Conservation (phyloP, 2,329 filamentous ascomycete species). For the Seiridium cupressi region DNA sequence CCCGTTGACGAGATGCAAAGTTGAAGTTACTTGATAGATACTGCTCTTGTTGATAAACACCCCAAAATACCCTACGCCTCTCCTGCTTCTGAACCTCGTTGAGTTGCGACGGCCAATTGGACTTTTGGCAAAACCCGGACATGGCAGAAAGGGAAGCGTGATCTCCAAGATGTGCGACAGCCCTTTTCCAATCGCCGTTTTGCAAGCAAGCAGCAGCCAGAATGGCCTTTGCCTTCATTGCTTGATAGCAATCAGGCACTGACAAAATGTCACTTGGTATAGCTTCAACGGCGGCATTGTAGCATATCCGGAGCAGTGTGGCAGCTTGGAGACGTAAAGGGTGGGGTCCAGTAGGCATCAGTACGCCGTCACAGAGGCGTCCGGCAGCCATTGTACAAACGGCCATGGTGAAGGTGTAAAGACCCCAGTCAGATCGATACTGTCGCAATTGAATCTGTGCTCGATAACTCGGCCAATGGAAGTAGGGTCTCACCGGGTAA, state of each 20-base stretch:
- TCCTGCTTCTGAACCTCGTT: neutral
- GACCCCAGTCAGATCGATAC: neutral
- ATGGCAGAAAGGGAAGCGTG: neutral
- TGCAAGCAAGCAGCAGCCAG: neutral
- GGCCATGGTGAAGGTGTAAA: neutral
- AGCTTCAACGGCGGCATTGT: neutral
- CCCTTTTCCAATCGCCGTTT: neutral
- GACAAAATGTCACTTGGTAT: neutral
- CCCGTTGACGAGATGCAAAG: neutral
- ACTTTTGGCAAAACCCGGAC: neutral
- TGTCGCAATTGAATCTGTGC: neutral
- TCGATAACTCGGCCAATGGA: neutral
- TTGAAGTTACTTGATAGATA: neutral
- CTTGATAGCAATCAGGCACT: neutral
- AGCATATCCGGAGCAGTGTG: neutral
- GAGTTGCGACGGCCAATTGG: neutral
- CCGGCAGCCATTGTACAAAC: slow-evolving; percentile 1
- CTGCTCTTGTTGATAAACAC: neutral
- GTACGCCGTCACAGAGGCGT: neutral
- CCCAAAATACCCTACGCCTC: slow-evolving; percentile 2
- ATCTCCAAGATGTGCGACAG: neutral
- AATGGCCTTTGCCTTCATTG: slow-evolving; percentile 1
- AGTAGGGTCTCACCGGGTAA: neutral
- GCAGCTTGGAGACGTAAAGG: neutral
- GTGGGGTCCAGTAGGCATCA: neutral